Conservation (phyloP, 2,329 filamentous ascomycete species). For the Colletotrichum ledebouriae region DNA sequence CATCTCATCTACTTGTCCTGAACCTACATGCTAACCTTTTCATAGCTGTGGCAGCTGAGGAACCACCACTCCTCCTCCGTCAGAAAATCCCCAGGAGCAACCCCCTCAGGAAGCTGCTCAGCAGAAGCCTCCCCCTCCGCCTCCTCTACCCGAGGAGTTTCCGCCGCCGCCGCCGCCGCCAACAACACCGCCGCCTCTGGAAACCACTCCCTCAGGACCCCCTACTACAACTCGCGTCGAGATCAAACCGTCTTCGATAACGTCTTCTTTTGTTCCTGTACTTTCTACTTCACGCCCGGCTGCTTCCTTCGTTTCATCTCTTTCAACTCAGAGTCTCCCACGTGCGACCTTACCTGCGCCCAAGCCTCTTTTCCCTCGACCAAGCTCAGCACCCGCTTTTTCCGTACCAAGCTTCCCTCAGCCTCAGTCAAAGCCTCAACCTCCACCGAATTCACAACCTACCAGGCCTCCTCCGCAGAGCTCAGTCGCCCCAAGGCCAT, state of each 20-base stretch:
- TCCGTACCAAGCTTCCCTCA: conserved; percentile 4
- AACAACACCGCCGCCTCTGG: background rate
- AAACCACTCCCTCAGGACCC: conserved; percentile 1
- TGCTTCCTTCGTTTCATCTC: conserved; percentile 10
- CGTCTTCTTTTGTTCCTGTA: conserved; percentile 3
- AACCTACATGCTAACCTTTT: conserved; percentile 16
- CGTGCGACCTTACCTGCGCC: conserved; percentile 18
- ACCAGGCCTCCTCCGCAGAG: conserved; percentile 13
- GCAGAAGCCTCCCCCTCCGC: conserved; percentile 28
- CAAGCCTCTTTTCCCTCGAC: conserved; percentile 3
- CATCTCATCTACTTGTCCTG: background rate
- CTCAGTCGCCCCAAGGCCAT: background rate
- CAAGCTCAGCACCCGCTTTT: conserved; percentile 5
- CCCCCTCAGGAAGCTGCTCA: conserved; percentile 14
- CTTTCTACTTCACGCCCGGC: conserved; percentile 14
- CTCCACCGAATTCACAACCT: background rate
- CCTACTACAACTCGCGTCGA: conserved; percentile 9
- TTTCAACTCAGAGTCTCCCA: conserved; percentile 1
- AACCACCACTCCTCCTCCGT: conserved; percentile 18
- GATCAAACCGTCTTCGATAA: conserved; percentile 9
- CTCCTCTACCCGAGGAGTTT: conserved; percentile 9
- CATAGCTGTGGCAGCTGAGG: conserved; percentile 23
- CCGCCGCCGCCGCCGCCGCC: conserved; percentile 10
- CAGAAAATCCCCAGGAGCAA: conserved; percentile 30
- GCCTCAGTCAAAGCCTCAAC: background rate